phyloP scores from a whole-genome alignment of 2,329 filamentous ascomycete genomes.

The Aspergillus floridensis region DNA sequence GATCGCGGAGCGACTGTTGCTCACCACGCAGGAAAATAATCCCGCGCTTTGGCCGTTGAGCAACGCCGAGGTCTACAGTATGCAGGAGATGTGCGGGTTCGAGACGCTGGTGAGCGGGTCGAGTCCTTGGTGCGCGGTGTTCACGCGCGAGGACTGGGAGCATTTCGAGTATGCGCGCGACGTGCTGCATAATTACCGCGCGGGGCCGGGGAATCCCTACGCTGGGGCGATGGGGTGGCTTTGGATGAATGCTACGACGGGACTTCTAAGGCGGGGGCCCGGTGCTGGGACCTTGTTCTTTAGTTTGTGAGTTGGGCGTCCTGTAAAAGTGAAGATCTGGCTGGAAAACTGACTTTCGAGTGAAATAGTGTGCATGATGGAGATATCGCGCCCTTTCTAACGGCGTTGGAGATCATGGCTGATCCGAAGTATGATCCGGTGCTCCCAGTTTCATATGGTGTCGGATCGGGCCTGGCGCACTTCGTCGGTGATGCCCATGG shows the following conservation, averaged over 20 bases:
- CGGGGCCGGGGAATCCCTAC: slow-evolving; percentile 57
- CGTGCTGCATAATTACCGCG: slow-evolving; percentile 57
- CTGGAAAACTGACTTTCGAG: background rate
- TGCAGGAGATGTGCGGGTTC: slow-evolving; percentile 63
- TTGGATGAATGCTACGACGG: slow-evolving; percentile 57
- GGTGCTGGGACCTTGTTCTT: slow-evolving; percentile 52
- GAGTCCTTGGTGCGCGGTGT: slow-evolving; percentile 58
- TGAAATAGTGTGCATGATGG: slow-evolving; percentile 53
- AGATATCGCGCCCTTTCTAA: slow-evolving; percentile 56
- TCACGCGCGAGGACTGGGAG: slow-evolving; percentile 54
- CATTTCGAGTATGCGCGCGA: slow-evolving; percentile 60
- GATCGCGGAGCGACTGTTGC: slow-evolving; percentile 46
- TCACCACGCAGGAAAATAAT: slow-evolving; percentile 25
- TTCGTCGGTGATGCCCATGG: slow-evolving; percentile 58
- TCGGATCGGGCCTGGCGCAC: slow-evolving; percentile 53
- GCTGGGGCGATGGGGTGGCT: slow-evolving; percentile 55
- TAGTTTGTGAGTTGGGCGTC: slow-evolving; percentile 50
- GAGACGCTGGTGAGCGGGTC: slow-evolving; percentile 54
- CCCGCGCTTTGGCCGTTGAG: slow-evolving; percentile 42
- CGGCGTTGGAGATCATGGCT: slow-evolving; percentile 51
- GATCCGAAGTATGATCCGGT: slow-evolving; percentile 36
- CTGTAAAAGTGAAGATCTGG: no score
- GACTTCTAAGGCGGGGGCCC: slow-evolving; percentile 47
- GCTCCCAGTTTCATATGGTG: slow-evolving; percentile 47
- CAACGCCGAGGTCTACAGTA: slow-evolving; percentile 53